Conservation (phyloP, 1,284 basidiomycete species). For the Apiotrichum siamense region DNA sequence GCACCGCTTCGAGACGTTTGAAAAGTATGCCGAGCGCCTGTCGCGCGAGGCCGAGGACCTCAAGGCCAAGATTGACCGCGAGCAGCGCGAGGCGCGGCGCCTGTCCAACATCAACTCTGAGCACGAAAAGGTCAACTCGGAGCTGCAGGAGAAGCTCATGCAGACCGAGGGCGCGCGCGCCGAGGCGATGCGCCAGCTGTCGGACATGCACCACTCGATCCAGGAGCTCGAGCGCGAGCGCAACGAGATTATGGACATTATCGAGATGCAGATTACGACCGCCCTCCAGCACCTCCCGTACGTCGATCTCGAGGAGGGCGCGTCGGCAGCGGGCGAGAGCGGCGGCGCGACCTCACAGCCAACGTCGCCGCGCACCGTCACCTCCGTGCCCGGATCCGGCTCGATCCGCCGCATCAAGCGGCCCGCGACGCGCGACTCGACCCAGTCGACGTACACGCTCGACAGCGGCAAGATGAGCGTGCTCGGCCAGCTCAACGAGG, state of each 20-base stretch:
- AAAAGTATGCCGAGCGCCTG: constrained; percentile 48
- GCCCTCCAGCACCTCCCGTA: constrained; percentile 28
- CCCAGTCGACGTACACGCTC: constrained; percentile 18
- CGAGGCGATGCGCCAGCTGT: constrained; percentile 45
- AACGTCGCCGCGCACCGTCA: not conserved
- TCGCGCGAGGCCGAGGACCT: constrained; percentile 48
- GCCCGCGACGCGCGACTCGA: constrained; percentile 21
- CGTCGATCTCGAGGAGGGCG: constrained; percentile 1
- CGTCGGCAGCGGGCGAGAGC: not conserved
- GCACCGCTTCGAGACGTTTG: constrained; percentile 49
- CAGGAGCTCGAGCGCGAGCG: constrained; percentile 45
- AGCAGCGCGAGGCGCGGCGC: constrained; percentile 46
- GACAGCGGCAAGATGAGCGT: constrained; percentile 17
- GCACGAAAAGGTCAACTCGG: constrained; percentile 32
- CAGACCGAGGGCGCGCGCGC: constrained; percentile 42
- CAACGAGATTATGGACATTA: constrained; percentile 43
- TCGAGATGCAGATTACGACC: constrained; percentile 42
- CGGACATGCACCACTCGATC: constrained; percentile 45
- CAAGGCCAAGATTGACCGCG: constrained; percentile 47
- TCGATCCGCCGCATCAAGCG: constrained; percentile 8
- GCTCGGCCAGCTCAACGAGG: constrained; percentile 18
- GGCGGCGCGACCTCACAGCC: constrained; percentile 5
- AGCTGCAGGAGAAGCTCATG: constrained; percentile 36
- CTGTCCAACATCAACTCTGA: constrained; percentile 35
- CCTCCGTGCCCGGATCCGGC: not conserved